These are phyloP conservation scores for Arthromyces matolae DNA, from an alignment of 768 basidiomycete genomes.

Conservation along the genomic window DNA sequence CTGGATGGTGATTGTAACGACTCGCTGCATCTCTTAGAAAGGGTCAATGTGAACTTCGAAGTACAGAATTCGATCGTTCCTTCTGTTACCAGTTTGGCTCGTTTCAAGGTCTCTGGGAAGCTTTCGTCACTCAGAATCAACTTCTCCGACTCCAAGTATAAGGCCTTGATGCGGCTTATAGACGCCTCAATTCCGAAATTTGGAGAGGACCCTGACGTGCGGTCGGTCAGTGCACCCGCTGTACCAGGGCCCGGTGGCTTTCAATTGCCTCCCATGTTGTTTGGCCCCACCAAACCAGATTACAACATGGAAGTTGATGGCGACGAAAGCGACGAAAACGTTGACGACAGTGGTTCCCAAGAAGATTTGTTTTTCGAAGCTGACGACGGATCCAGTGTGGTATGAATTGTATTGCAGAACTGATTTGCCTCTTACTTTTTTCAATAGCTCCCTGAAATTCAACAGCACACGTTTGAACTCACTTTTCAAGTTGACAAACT, in stretches of 20 bases:
- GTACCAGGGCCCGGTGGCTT: conserved; percentile 34
- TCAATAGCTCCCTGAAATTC: conserved; percentile 38
- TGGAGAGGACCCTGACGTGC: conserved; percentile 27
- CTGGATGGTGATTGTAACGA: conserved; percentile 53
- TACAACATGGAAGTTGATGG: conserved; percentile 67
- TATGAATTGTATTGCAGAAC: too few relatives aligned
- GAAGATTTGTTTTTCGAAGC: conserved; percentile 73
- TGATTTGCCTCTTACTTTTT: background rate
- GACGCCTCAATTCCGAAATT: conserved; percentile 89
- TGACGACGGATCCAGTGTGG: conserved; percentile 55
- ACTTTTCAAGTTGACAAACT: conserved; percentile 85
- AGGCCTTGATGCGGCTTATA: conserved; percentile 86
- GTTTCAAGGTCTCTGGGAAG: conserved; percentile 88
- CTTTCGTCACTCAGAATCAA: conserved; percentile 88
- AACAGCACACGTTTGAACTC: conserved; percentile 72
- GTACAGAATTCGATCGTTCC: conserved; percentile 93
- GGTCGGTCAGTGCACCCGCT: conserved; percentile 11
- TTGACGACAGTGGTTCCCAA: conserved; percentile 30
- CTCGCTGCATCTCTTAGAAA: conserved; percentile 84
- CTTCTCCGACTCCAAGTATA: conserved; percentile 86
- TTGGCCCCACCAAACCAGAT: conserved; percentile 51
- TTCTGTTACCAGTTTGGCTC: conserved; percentile 71
- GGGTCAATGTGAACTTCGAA: conserved; percentile 84
- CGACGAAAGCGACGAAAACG: conserved; percentile 35
- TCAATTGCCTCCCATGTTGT: conserved; percentile 52